Evolutionary conservation across 371 early-diverging fungal genomes (phyloP).

Genomic region (Mucor lusitanicus): DNA sequence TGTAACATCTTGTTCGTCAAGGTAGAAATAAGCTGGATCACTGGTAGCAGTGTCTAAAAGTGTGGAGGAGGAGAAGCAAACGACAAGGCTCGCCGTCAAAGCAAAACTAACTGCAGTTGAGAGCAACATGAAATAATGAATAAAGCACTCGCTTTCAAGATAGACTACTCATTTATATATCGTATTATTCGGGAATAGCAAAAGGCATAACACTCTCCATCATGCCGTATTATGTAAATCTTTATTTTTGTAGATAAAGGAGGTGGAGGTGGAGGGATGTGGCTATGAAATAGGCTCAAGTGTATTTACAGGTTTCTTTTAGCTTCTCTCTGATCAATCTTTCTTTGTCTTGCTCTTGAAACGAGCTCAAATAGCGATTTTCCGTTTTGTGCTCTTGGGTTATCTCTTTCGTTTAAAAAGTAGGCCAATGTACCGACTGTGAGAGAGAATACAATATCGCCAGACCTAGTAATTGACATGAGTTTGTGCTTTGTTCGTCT

Average conservation of each 20-base stretch:
- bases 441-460: constrained; percentile 48
- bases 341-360: constrained; percentile 30
- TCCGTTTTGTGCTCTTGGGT: constrained; percentile 52
- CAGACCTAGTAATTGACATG: constrained; percentile 26
- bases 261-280: neutral
- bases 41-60: neutral
- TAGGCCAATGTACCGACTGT: constrained; percentile 55
- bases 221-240: constrained; percentile 1
- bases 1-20: neutral
- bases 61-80: neutral
- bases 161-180: neutral
- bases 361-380: constrained; percentile 44
- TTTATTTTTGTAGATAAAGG: neutral
- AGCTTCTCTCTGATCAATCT: constrained; percentile 38
- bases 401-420: constrained; percentile 51
- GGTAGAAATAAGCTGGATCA: neutral
- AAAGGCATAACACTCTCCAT: constrained; percentile 1
- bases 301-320: constrained; percentile 7
- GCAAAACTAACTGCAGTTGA: neutral
- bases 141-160: neutral
- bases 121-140: neutral
- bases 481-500: too few relatives aligned
- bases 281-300: neutral
- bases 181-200: neutral
- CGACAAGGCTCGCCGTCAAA: neutral